Evolutionary conservation across 2,329 filamentous ascomycete species (phyloP).

Genomic region (Graphilbum ipis-grandicollis): DNA sequence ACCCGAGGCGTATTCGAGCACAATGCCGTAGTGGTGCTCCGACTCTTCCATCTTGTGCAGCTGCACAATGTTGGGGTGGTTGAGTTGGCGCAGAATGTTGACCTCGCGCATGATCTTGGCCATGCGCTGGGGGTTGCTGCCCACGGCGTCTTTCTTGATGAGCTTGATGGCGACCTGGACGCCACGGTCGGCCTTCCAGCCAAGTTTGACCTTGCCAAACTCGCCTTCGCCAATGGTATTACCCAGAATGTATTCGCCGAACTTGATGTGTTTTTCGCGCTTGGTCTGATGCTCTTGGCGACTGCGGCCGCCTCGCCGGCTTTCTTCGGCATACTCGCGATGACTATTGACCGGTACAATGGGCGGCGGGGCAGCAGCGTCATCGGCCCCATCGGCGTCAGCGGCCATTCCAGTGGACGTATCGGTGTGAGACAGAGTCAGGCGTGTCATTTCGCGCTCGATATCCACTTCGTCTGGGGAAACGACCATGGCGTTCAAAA

Average conservation of each 20-base stretch:
- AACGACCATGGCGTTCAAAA: conserved; percentile 60
- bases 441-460: conserved; percentile 52
- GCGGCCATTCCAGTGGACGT: conserved; percentile 4
- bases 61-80: conserved; percentile 92
- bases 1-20: conserved; percentile 93
- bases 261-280: conserved; percentile 62
- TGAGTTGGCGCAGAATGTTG: conserved; percentile 66
- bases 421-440: conserved; percentile 37
- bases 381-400: conserved; percentile 21
- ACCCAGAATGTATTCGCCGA: conserved; percentile 89
- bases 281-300: conserved; percentile 44
- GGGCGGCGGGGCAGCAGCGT: conserved; percentile 26
- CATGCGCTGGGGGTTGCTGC: conserved; percentile 71
- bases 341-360: conserved; percentile 18
- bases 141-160: conserved; percentile 80
- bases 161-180: conserved; percentile 96
- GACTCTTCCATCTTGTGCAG: conserved; percentile 98
- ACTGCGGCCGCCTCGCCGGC: conserved; percentile 32
- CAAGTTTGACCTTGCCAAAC: conserved; percentile 96
- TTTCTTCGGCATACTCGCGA: conserved; percentile 18
- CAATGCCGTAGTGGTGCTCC: conserved; percentile 91
- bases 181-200: conserved; percentile 91
- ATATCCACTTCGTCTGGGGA: conserved; percentile 60
- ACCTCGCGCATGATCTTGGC: conserved; percentile 98
- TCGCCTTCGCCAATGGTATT: conserved; percentile 95